Base-by-base conservation (phyloP, 176 grass and related monocot species). In the Carex pumila region DNA sequence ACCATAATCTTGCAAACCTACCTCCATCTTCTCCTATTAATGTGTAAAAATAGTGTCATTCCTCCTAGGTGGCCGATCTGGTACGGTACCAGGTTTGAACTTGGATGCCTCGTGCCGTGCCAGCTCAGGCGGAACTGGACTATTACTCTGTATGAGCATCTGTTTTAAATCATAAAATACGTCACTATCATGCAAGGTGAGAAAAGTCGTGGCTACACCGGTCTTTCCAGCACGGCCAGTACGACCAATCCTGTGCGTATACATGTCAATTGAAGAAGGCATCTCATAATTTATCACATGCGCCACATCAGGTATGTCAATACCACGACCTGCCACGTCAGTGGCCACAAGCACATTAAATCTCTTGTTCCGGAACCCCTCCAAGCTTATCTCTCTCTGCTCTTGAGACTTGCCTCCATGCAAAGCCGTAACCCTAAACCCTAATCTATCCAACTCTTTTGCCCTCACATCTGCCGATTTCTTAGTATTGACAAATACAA, bases 281-380 rank as follows among this genome's bases (percentile, higher is more conserved):
- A 98, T 91, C 83, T 98, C 92, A 88, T 93, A 98, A 74, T 98
- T 98, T 67, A 95, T 98, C 37, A 98, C 95, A 84, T 98, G 91
- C 36, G 95, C 95, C 66, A 98, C 95, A 87, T 98, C 95, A 80
- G 95, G 95, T 84, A 98, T 98, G 79, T 98, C 95, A 86, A 98
- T 98, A 85, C 95, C 95, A 93, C 95, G 92, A 30, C 95, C 95
- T 29, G 93, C 92, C 74, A 98, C 95, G 56, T 98, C 95, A 82
- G 95, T 98, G 7, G 95, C 95, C 53, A 98, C 92, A 86, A 98
- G 92, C 89, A 98, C 95, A 88, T 94, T 98, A 67, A 98, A 98
- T 58, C 95, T 81, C 19, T 89, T 92, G 80, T 98, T 98, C 61
- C 95, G 92, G 82, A 98, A 98, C 53, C 95, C 95, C 17, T 98